phyloP scores from a whole-genome alignment of 192 early-diverging fungal species.

The Rhizophagus sp. region DNA sequence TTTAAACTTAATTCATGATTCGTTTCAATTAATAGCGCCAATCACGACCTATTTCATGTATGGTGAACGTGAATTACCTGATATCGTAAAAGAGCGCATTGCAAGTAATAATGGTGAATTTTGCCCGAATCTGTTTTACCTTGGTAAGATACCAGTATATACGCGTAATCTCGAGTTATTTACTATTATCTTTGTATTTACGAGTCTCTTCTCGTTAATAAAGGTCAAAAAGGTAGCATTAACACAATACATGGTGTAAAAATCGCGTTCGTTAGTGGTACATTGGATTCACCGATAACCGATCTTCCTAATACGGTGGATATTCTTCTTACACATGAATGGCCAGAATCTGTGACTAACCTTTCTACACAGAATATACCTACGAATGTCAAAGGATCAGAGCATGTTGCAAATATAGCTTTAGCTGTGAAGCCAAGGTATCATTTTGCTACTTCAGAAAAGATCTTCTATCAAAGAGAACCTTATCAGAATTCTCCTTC shows the following conservation, averaged over 20 bases:
- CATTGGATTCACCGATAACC: conserved; percentile 32
- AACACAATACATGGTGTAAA: conserved; percentile 59
- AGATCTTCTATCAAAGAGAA: conserved; percentile 79
- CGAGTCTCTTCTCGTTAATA: not conserved
- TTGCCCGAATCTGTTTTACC: conserved; percentile 71
- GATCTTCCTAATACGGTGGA: conserved; percentile 56
- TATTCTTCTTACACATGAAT: conserved; percentile 83
- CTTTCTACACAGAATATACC: not conserved
- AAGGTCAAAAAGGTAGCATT: conserved; percentile 44
- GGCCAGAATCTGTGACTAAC: conserved; percentile 51
- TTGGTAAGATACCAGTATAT: conserved; percentile 48
- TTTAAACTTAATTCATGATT: no score
- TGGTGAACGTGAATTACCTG: conserved; percentile 65
- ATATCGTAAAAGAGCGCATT: conserved; percentile 52
- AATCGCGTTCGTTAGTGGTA: conserved; percentile 64
- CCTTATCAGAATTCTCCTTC: conserved; percentile 68
- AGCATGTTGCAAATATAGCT: conserved; percentile 48
- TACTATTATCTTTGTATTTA: not conserved
- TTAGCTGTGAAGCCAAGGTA: conserved; percentile 75
- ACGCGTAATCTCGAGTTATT: not conserved
- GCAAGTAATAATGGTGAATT: conserved; percentile 66
- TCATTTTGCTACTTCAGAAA: conserved; percentile 77
- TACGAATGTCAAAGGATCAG: conserved; percentile 6
- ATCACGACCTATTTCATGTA: conserved; percentile 74
- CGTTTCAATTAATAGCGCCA: conserved; percentile 51